Conservation (phyloP, 768 basidiomycete species). For the Collybia sordida region DNA sequence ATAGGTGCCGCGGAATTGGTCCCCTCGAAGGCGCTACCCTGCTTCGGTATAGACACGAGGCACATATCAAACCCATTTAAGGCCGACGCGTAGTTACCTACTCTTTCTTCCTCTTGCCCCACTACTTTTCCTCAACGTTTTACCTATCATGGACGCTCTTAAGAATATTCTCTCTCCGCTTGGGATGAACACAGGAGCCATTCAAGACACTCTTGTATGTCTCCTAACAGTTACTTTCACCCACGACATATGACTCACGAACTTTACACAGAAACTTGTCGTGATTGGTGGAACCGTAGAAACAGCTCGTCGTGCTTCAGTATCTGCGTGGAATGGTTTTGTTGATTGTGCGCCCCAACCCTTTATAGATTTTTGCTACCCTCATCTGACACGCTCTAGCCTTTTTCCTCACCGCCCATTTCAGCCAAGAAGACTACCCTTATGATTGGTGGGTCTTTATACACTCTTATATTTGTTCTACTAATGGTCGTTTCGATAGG, state of each 20-base stretch:
- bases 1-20: conserved; percentile 22
- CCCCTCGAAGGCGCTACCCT: conserved; percentile 31
- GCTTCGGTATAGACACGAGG: conserved; percentile 40
- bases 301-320: conserved; percentile 76
- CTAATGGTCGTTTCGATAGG: conserved; percentile 40
- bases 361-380: not conserved
- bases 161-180: conserved; percentile 73
- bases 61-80: conserved; percentile 41
- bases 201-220: conserved; percentile 78
- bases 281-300: conserved; percentile 90
- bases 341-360: conserved; percentile 64
- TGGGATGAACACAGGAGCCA: conserved; percentile 62
- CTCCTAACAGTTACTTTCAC: not conserved
- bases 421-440: conserved; percentile 84
- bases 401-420: conserved; percentile 89
- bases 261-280: conserved; percentile 67
- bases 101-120: conserved; percentile 31
- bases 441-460: conserved; percentile 67
- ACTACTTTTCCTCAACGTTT: conserved; percentile 17
- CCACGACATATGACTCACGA: conserved; percentile 11
- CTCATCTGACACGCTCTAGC: conserved; percentile 37
- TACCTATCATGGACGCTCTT: conserved; percentile 60
- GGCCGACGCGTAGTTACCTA: conserved; percentile 35
- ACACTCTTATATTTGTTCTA: conserved; percentile 5
- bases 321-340: conserved; percentile 89